A percentile compares a stretch with the other conserved stretches of the same genome.
Evolutionary conservation across 768 basidiomycete species (phyloP).

Genomic region (Auricularia auricula-judae): DNA sequence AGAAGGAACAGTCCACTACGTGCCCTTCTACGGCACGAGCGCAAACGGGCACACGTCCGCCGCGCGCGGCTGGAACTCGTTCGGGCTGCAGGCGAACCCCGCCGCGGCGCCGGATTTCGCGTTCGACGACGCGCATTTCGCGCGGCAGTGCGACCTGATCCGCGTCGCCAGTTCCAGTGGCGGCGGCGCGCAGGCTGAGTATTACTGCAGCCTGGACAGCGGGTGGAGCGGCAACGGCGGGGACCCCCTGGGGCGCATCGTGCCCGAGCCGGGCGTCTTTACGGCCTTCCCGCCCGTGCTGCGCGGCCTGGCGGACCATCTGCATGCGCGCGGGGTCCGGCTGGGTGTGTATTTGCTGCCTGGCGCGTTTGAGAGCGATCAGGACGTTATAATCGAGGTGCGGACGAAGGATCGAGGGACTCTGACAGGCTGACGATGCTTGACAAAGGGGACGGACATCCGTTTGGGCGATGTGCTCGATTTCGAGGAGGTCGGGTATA

Average conservation of each 20-base stretch:
- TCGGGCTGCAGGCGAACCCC: conserved; percentile 1
- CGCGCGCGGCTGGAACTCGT: conserved; percentile 5
- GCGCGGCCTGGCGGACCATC: neutral
- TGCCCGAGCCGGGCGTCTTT: neutral
- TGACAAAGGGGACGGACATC: neutral
- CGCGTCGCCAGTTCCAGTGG: too few species aligned
- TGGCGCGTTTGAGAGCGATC: neutral
- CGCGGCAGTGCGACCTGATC: neutral
- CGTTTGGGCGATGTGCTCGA: neutral
- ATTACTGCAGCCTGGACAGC: conserved; percentile 3
- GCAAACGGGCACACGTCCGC: neutral
- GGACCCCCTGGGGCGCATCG: neutral
- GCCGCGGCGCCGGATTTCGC: neutral
- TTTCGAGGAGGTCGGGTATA: neutral
- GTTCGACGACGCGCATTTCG: too few species aligned
- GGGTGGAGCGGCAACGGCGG: conserved; percentile 3
- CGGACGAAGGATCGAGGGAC: too few species aligned
- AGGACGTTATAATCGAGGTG: neutral
- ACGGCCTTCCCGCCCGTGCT: neutral
- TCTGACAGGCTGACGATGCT: neutral
- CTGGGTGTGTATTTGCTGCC: neutral
- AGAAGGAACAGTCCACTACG: neutral
- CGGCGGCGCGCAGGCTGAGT: too few species aligned
- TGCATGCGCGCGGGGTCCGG: neutral
- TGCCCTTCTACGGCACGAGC: neutral